phyloP scores from a whole-genome alignment of 768 basidiomycete species.

The Dentipellis fragilis region DNA sequence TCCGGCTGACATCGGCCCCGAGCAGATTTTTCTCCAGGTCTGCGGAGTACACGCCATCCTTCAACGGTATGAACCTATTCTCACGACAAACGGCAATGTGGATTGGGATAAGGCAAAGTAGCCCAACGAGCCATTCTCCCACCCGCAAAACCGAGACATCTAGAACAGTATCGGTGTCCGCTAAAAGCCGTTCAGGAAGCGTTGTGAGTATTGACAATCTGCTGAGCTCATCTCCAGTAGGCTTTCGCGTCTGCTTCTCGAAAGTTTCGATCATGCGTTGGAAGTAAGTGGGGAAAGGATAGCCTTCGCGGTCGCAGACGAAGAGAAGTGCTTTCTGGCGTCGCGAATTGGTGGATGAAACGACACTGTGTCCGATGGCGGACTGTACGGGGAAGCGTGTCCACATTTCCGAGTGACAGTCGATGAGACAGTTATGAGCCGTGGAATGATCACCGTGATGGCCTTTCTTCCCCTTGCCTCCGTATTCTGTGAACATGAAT shows the following conservation, averaged over 20 bases:
- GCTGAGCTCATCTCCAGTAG: slow-evolving; percentile 34
- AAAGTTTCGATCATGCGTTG: slow-evolving; percentile 33
- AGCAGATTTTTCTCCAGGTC: slow-evolving; percentile 42
- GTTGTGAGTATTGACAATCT: slow-evolving; percentile 26
- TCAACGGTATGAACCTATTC: slow-evolving; percentile 51
- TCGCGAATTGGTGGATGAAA: slow-evolving; percentile 25
- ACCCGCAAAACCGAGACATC: slow-evolving; percentile 30
- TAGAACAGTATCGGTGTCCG: slow-evolving; percentile 5
- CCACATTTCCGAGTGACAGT: slow-evolving; percentile 50
- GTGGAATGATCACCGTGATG: slow-evolving; percentile 14
- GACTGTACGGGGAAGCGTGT: slow-evolving; percentile 49
- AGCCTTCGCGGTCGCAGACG: slow-evolving; percentile 28
- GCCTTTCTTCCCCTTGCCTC: slow-evolving; percentile 13
- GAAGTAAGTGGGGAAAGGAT: slow-evolving; percentile 33
- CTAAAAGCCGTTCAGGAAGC: slow-evolving; percentile 19
- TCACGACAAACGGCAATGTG: slow-evolving; percentile 51
- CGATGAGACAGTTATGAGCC: slow-evolving; percentile 40
- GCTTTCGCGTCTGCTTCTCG: slow-evolving; percentile 41
- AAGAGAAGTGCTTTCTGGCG: slow-evolving; percentile 30
- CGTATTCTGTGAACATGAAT: slow-evolving; percentile 42
- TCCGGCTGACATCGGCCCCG: slow-evolving; percentile 48
- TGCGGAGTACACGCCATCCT: slow-evolving; percentile 43
- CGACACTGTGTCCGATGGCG: slow-evolving; percentile 37
- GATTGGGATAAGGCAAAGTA: slow-evolving; percentile 54
- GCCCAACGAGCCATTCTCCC: slow-evolving; percentile 55